A percentile compares a stretch with the other conserved stretches of the same genome.
Conservation (phyloP, 371 early-diverging fungal genomes). For the Globomyces sp. region DNA sequence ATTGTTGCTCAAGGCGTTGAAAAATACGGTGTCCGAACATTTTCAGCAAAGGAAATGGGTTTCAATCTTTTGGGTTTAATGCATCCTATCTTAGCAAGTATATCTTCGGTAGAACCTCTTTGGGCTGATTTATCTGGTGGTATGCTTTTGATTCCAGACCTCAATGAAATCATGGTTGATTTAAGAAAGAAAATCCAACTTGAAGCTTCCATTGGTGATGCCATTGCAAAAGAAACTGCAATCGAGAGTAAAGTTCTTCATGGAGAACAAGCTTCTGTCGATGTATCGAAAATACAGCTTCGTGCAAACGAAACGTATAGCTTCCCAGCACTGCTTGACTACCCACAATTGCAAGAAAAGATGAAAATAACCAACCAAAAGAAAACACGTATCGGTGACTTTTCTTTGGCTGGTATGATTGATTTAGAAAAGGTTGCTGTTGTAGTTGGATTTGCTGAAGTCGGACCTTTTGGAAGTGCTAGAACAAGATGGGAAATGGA, state of each 20-base stretch:
- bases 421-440: constrained; percentile 93
- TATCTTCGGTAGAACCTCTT: constrained; percentile 79
- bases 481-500: constrained; percentile 98
- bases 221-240: constrained; percentile 74
- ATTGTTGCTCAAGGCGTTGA: constrained; percentile 90
- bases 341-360: constrained; percentile 45
- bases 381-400: neutral
- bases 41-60: constrained; percentile 91
- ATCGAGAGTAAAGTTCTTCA: constrained; percentile 76
- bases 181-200: constrained; percentile 78
- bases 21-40: constrained; percentile 87
- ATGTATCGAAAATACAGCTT: constrained; percentile 47
- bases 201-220: constrained; percentile 82
- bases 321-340: constrained; percentile 68
- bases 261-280: constrained; percentile 48
- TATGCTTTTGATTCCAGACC: constrained; percentile 77
- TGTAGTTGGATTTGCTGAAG: constrained; percentile 92
- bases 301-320: constrained; percentile 92
- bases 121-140: constrained; percentile 96
- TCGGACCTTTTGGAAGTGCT: constrained; percentile 91
- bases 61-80: constrained; percentile 91
- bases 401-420: constrained; percentile 74
- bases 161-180: constrained; percentile 70
- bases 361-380: constrained; percentile 60
- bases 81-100: constrained; percentile 78